Evolutionary conservation across 163 green algal genomes (phyloP), one percentile per base, ranked within the genome.

Genomic region (Chlorella variabilis): DNA sequence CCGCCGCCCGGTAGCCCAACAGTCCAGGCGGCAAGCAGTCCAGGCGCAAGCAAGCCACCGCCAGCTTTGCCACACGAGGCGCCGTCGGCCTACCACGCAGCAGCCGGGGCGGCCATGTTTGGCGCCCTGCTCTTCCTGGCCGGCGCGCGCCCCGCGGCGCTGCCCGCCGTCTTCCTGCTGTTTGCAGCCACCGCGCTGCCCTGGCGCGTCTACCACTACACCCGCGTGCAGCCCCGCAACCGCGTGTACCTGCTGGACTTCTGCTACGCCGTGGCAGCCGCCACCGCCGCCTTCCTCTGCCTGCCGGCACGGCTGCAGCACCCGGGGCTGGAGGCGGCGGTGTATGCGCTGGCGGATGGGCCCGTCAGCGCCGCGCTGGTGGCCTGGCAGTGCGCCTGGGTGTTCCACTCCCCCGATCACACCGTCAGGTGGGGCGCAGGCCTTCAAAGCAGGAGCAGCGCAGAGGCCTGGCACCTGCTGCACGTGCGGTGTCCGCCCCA

Each of bases 161-260:
- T 90, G 39, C 81, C 85, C 25, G 8, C 38, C n/a, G 45, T 82
- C 23, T 91, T 85, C 58, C 68, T 89, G 70, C 18, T 84, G 41
- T 91, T 90, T 48, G 49, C 65, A 18, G 62, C 51, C 27, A 58
- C 84, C 7, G 81, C 66, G 20, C 49, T 90, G 29, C 87, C 87
- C 20, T 85, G 74, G 74, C 84, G 87, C 13, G 27, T 75, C 0
- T 84, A 83, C 45, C 33, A 71, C 42, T 86, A 81, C 49, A 23
- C 8, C 17, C 56, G 21, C 20, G 71, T 33, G 6, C 45, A 70
- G 61, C 29, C 33, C 21, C 59, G 81, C 62, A 85, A 78, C 70
- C 34, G 42, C 34, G 93, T 93, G 54, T 96, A 90, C 75, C 77
- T 96, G 49, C 62, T 93, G 8, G 92, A 96, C 80, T 96, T 92